Evolutionary conservation across 1,284 basidiomycete genomes (phyloP).

Genomic region (Cutaneotrichosporon spelunceum): DNA sequence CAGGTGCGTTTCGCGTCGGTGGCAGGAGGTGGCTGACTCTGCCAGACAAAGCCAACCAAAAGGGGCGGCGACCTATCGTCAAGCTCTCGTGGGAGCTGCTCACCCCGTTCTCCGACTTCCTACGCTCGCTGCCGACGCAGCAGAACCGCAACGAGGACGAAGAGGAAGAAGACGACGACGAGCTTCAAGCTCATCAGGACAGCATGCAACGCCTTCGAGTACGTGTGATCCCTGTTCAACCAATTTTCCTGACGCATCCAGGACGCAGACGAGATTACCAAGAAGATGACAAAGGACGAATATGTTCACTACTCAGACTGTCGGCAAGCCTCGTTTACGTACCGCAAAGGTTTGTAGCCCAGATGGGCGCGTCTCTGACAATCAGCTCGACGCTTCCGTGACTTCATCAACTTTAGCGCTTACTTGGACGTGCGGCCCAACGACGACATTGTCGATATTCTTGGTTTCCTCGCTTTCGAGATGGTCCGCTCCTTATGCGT

Average conservation of each 20-base stretch:
- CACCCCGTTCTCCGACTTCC: constrained; percentile 82
- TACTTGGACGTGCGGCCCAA: constrained; percentile 87
- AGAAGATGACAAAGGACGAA: constrained; percentile 93
- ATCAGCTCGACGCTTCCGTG: constrained; percentile 85
- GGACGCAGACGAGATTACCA: constrained; percentile 92
- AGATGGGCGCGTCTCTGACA: background rate
- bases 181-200: constrained; percentile 92
- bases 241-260: constrained; percentile 39
- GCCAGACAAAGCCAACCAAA: constrained; percentile 71
- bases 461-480: constrained; percentile 95
- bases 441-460: constrained; percentile 94
- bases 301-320: constrained; percentile 98
- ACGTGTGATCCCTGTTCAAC: constrained; percentile 21
- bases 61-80: constrained; percentile 88
- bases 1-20: constrained; percentile 22
- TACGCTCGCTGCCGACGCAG: constrained; percentile 53
- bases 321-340: constrained; percentile 94
- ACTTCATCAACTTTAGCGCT: constrained; percentile 86
- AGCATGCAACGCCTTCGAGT: constrained; percentile 81
- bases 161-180: constrained; percentile 93
- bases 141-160: constrained; percentile 60
- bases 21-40: background rate
- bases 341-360: constrained; percentile 73
- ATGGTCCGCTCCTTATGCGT: constrained; percentile 91
- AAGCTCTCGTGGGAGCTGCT: constrained; percentile 95